Conservation (phyloP, 1,284 basidiomycete species). For the Phlebopus sp. region DNA sequence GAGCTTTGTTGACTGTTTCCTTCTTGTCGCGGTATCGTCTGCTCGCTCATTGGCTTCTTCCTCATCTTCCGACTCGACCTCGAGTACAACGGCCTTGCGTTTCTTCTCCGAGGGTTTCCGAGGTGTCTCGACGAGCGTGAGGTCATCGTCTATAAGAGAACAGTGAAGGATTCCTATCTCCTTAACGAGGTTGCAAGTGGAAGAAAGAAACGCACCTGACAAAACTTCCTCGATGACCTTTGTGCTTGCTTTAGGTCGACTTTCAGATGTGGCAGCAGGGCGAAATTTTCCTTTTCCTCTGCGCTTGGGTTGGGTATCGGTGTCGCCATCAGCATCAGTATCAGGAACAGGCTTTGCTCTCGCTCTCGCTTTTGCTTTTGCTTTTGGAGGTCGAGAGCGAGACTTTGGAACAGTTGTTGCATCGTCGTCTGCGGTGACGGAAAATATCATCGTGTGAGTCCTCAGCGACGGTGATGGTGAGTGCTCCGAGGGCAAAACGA, state of each 20-base stretch:
- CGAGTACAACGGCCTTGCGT: background rate
- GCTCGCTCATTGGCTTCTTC: background rate
- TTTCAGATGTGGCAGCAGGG: slow-evolving; percentile 16
- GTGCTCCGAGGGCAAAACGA: no score
- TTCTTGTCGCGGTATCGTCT: slow-evolving; percentile 4
- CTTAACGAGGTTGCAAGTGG: no score
- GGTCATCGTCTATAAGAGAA: background rate
- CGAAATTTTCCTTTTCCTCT: slow-evolving; percentile 31
- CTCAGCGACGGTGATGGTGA: no score
- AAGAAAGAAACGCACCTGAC: no score
- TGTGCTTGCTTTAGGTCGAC: slow-evolving; percentile 2
- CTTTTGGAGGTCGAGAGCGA: slow-evolving; percentile 5
- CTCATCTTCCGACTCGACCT: background rate
- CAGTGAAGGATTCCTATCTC: no score
- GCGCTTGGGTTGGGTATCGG: background rate
- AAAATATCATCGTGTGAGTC: no score
- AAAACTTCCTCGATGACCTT: background rate
- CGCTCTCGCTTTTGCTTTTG: slow-evolving; percentile 6
- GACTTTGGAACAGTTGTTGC: no score
- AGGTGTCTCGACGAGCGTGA: background rate
- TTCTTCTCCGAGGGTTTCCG: background rate
- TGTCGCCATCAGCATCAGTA: no score
- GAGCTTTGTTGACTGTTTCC: background rate
- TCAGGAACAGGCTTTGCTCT: slow-evolving; percentile 8
- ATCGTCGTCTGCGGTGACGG: no score